These are phyloP conservation scores for Epithemia pelagica DNA, from an alignment of 108 stramenopile species.

Conservation along the genomic window DNA sequence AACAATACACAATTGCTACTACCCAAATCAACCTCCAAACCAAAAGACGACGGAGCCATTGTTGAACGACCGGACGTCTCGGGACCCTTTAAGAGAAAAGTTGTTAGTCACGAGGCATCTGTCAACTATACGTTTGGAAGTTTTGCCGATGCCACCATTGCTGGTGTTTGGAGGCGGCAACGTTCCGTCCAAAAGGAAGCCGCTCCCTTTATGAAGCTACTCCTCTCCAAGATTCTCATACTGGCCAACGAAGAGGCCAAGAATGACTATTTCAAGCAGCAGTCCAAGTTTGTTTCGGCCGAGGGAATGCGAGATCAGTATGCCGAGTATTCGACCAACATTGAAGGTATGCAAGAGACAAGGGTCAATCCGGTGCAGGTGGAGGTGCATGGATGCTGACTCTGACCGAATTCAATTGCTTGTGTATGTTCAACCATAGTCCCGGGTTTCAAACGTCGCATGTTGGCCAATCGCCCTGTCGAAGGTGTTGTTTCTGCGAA, in stretches of 20 bases:
- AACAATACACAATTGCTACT: neutral
- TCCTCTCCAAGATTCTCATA: constrained; percentile 58
- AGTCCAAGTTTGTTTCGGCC: constrained; percentile 62
- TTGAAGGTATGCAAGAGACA: too few relatives aligned
- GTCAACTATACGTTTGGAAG: constrained; percentile 37
- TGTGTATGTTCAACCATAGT: too few relatives aligned
- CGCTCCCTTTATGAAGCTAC: constrained; percentile 72
- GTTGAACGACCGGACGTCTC: neutral
- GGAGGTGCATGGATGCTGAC: too few relatives aligned
- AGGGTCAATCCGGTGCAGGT: too few relatives aligned
- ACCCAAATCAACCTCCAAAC: neutral
- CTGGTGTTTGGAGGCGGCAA: constrained; percentile 77
- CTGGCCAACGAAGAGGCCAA: constrained; percentile 51
- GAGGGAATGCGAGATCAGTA: constrained; percentile 66
- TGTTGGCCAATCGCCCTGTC: constrained; percentile 57
- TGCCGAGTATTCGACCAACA: constrained; percentile 76
- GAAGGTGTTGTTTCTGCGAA: constrained; percentile 32
- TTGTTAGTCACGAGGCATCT: constrained; percentile 58
- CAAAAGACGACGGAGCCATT: neutral
- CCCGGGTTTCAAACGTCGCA: constrained; percentile 56
- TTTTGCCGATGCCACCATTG: constrained; percentile 55
- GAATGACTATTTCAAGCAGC: constrained; percentile 81
- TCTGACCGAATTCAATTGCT: too few relatives aligned
- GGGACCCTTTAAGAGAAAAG: constrained; percentile 30
- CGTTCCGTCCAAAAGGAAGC: constrained; percentile 25